Evolutionary conservation across 2,329 filamentous ascomycete genomes (phyloP), one percentile per base, ranked within the genome.

Genomic region (Stagonosporopsis tanaceti): DNA sequence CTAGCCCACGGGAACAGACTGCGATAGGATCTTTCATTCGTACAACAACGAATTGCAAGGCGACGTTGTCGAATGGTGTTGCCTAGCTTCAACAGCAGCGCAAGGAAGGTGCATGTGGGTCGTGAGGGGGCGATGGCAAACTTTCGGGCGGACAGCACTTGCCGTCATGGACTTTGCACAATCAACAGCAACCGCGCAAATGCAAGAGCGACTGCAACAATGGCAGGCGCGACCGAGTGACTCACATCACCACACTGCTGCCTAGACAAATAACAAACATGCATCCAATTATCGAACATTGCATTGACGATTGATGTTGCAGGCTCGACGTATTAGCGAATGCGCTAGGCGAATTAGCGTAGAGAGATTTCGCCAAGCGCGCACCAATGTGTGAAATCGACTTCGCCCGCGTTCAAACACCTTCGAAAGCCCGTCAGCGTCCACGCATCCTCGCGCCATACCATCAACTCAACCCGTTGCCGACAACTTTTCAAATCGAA

Each of bases 361-460:
- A 45, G 53, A 17, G 40, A 38, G 32, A 47, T 32, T 32, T 42
- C 28, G 53, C 53, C 50, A 53, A 52, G 47, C 30, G n/a, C 25
- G 24, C 46, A 35, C 38, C 34, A 28, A 47, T 35, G 46, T 34
- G 37, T 47, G 46, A 47, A 47, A 47, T 46, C 47, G 47, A 52
- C 42, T 44, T 57, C 52, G 22, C 39, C 41, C 15, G 28, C 42
- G 25, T 45, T 53, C 41, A 38, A 34, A 34, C 32, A 53, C 51
- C 47, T 41, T 56, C 53, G 65, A 64, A 68, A 73, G 69, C 67
- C 68, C 61, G 68, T 65, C 66, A 57, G 65, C 70, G 68, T 67
- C 68, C 68, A 65, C 70, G 70, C 68, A 40, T 62, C 65, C 67
- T 68, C 67, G 68, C 72, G 68, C 67, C 70, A 66, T 66, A 67